A percentile compares a stretch with the other conserved stretches of the same genome.
These are phyloP conservation scores for Vigna hirtella DNA, from an alignment of 306 rosid species.

Conservation along the genomic window DNA sequence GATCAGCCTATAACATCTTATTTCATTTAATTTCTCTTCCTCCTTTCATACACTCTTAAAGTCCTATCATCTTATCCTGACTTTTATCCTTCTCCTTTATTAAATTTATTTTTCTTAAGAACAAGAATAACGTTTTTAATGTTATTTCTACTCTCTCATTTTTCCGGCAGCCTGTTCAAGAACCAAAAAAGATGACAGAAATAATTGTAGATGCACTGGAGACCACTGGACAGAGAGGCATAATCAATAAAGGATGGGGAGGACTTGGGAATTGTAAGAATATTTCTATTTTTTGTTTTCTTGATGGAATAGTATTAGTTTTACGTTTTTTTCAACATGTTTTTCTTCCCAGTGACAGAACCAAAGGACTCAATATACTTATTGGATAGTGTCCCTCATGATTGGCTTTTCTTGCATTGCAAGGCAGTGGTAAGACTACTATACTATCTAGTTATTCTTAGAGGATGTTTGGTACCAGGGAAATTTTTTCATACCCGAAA, in stretches of 20 bases:
- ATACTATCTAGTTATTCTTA: constrained; percentile 22
- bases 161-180: constrained; percentile 86
- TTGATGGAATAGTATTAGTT: neutral
- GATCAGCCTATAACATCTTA: too few relatives aligned
- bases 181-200: constrained; percentile 92
- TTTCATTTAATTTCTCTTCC: too few relatives aligned
- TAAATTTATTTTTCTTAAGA: constrained; percentile 10
- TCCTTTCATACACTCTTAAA: too few relatives aligned
- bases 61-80: neutral
- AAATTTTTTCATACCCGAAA: too few relatives aligned
- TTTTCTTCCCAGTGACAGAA: constrained; percentile 82
- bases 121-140: neutral
- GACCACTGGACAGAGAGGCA: constrained; percentile 92
- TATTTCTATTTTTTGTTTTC: constrained; percentile 14
- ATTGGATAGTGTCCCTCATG: constrained; percentile 93
- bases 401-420: constrained; percentile 98
- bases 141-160: neutral
- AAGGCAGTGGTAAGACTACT: constrained; percentile 93
- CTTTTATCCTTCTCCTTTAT: neutral
- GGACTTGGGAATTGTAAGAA: constrained; percentile 94
- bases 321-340: constrained; percentile 32
- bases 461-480: too few relatives aligned
- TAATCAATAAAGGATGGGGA: constrained; percentile 99
- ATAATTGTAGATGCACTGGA: constrained; percentile 90
- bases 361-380: constrained; percentile 81